These are phyloP conservation scores for Fusarium pilosicola DNA, from an alignment of 2,329 filamentous ascomycete species.

Conservation along the genomic window DNA sequence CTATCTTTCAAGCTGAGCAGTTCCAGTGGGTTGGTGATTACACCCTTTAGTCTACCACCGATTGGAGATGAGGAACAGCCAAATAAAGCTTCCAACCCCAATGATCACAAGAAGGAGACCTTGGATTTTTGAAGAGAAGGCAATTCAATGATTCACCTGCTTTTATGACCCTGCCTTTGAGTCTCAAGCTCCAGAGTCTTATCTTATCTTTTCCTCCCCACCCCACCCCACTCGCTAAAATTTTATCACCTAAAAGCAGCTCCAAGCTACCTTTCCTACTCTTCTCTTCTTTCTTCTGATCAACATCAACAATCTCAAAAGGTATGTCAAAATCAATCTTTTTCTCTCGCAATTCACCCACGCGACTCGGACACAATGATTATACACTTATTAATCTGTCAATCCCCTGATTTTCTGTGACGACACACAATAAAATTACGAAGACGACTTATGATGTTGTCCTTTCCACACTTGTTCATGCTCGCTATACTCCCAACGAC, in stretches of 20 bases:
- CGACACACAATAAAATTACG: conserved; percentile 56
- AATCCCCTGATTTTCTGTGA: conserved; percentile 66
- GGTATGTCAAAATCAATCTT: conserved; percentile 32
- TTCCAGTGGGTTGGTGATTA: conserved; percentile 81
- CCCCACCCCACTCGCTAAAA: conserved; percentile 39
- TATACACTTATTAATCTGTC: conserved; percentile 65
- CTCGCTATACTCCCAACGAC: conserved; percentile 10
- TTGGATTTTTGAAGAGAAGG: conserved; percentile 72
- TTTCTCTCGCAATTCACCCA: not conserved
- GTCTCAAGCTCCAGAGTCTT: not conserved
- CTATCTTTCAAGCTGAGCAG: conserved; percentile 90
- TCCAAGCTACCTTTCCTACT: conserved; percentile 12
- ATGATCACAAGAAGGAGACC: conserved; percentile 69
- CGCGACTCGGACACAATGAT: conserved; percentile 54
- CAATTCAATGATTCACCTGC: not conserved
- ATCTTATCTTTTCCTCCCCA: conserved; percentile 16
- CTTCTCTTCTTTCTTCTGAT: conserved; percentile 32
- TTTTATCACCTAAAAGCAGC: conserved; percentile 34
- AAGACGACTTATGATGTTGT: conserved; percentile 57
- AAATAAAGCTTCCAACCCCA: conserved; percentile 53
- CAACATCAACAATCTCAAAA: conserved; percentile 26
- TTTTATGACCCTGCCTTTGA: not conserved
- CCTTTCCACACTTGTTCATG: conserved; percentile 5
- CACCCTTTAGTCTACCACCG: conserved; percentile 89
- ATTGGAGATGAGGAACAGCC: conserved; percentile 73